Evolutionary conservation across 495 filamentous ascomycete genomes (phyloP), one percentile per base, ranked within the genome.

Genomic region (Elasticomyces elasticus): DNA sequence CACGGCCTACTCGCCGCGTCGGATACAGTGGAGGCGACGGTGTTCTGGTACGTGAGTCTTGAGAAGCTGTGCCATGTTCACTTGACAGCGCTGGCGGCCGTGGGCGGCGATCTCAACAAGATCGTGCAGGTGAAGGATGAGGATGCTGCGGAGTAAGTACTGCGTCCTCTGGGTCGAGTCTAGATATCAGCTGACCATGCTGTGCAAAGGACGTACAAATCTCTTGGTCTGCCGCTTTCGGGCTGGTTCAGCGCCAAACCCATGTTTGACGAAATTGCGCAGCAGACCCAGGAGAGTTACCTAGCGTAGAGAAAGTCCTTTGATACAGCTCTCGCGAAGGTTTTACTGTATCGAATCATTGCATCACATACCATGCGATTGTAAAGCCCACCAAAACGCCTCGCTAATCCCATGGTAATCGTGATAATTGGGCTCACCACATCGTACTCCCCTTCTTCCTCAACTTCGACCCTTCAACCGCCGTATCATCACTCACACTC

Each of bases 381-480:
- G n/a, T n/a, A n/a, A n/a, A n/a, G n/a, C n/a, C n/a, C n/a, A n/a
- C n/a, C n/a, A n/a, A n/a, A n/a, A n/a, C n/a, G n/a, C n/a, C n/a
- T n/a, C n/a, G n/a, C n/a, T n/a, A n/a, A n/a, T n/a, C n/a, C n/a
- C n/a, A n/a, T n/a, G n/a, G n/a, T n/a, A n/a, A n/a, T n/a, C n/a
- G n/a, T n/a, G n/a, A n/a, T n/a, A n/a, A n/a, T n/a, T n/a, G n/a
- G n/a, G n/a, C 45, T 41, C 28, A 60, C 58, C 58, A 60, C 58
- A 60, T 60, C 23, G 58, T 48, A 56, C 52, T 56, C 28, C 27
- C 23, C 31, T 60, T 60, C 58, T 60, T 60, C 47, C 19, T 27
- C 38, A 60, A 43, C 37, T 40, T 54, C 24, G 22, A 26, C 44
- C 46, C n/a, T 17, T 50, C 42, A 40, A 15, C 35, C 28, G 22